Percentiles rank a stretch among this genome's conserved stretches.
phyloP scores from a whole-genome alignment of 805 yeast genomes.

The Yarrowia divulgata region DNA sequence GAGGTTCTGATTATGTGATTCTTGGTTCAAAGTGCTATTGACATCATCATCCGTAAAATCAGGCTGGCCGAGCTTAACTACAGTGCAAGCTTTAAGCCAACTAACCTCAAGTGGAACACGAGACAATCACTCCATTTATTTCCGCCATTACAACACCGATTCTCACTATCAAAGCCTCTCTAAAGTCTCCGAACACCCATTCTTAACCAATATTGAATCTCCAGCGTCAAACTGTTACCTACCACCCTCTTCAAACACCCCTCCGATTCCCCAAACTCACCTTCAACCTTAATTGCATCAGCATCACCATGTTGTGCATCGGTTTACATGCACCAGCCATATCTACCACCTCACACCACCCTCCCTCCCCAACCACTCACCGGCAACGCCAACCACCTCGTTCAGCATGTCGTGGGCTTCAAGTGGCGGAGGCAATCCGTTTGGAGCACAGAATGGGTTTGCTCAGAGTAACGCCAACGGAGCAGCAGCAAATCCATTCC shows the following conservation, averaged over 20 bases:
- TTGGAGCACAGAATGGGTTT: conserved; percentile 8
- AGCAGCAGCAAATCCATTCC: conserved; percentile 43
- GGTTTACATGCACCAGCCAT: neutral
- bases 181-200: too few species aligned
- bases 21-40: too few species aligned
- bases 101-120: neutral
- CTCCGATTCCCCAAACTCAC: neutral
- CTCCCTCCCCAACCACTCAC: neutral
- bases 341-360: neutral
- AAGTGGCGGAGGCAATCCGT: conserved; percentile 28
- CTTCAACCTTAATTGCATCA: conserved; percentile 19
- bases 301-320: conserved; percentile 16
- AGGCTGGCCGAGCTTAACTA: neutral
- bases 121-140: neutral
- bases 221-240: neutral
- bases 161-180: too few species aligned
- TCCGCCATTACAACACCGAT: too few species aligned
- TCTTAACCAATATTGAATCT: too few species aligned
- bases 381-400: conserved; percentile 1
- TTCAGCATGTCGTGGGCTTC: conserved; percentile 25
- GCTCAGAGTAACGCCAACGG: conserved; percentile 2
- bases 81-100: neutral
- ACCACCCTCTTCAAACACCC: neutral
- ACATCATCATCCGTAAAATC: too few species aligned
- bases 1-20: too few species aligned